These are phyloP conservation scores for Nitzschia sp. DNA, from an alignment of 108 stramenopile species.

Conservation along the genomic window DNA sequence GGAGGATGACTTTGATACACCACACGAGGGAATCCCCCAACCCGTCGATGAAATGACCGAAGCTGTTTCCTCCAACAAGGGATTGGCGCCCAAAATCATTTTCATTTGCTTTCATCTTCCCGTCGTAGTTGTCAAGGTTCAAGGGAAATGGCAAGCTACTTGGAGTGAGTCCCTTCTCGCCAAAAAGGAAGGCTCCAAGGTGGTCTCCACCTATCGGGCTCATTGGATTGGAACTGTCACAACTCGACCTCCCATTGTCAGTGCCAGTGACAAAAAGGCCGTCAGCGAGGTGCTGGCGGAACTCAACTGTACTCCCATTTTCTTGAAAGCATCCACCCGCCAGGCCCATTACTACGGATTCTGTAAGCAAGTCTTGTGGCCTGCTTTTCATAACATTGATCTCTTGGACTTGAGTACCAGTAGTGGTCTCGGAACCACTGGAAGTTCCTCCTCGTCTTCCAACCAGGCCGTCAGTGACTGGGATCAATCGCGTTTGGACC, in stretches of 20 bases:
- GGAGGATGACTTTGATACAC: slow-evolving; percentile 44
- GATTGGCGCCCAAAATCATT: slow-evolving; percentile 49
- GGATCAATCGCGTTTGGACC: slow-evolving; percentile 82
- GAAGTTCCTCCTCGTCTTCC: slow-evolving; percentile 14
- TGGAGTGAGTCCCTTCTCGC: slow-evolving; percentile 96
- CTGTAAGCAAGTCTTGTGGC: slow-evolving; percentile 98
- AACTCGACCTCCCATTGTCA: slow-evolving; percentile 54
- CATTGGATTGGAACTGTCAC: slow-evolving; percentile 94
- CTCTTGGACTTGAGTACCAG: slow-evolving; percentile 76
- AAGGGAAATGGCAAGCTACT: slow-evolving; percentile 72
- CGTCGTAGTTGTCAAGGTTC: slow-evolving; percentile 70
- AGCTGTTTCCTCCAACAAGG: slow-evolving; percentile 16
- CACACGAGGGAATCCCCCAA: slow-evolving; percentile 12
- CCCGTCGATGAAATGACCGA: slow-evolving; percentile 1
- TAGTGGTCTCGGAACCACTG: slow-evolving; percentile 31
- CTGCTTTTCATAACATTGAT: slow-evolving; percentile 97
- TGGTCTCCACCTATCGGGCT: slow-evolving; percentile 70
- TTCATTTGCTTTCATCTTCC: slow-evolving; percentile 98
- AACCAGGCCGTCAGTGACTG: slow-evolving; percentile 56
- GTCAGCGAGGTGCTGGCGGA: slow-evolving; percentile 65
- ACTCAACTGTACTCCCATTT: slow-evolving; percentile 96
- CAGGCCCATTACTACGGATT: slow-evolving; percentile 90
- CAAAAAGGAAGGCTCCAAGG: slow-evolving; percentile 77
- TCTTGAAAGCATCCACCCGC: slow-evolving; percentile 61
- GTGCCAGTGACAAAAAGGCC: slow-evolving; percentile 70